Percentiles rank a stretch among this genome's conserved stretches.
phyloP scores from a whole-genome alignment of 2,329 filamentous ascomycete species.

The Clarireedia homoeocarpa region DNA sequence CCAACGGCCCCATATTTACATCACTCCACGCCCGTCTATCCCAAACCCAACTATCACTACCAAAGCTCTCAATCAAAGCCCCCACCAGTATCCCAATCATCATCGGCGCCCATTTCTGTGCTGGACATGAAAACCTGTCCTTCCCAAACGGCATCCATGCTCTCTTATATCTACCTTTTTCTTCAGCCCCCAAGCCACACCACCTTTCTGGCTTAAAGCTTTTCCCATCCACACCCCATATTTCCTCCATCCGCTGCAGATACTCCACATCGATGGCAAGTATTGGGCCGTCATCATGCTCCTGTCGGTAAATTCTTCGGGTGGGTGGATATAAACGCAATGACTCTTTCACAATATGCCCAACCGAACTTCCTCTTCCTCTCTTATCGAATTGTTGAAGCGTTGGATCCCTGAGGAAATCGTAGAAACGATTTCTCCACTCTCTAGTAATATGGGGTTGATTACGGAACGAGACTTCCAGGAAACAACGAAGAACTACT shows the following conservation, averaged over 20 bases:
- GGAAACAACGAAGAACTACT: slow-evolving; percentile 10
- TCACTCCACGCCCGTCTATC: background rate
- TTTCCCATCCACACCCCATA: background rate
- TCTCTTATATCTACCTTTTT: background rate
- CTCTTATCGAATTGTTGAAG: background rate
- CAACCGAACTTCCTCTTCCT: background rate
- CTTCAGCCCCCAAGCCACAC: background rate
- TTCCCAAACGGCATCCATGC: slow-evolving; percentile 9
- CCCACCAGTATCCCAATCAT: slow-evolving; percentile 8
- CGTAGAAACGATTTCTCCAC: background rate
- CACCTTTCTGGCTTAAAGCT: slow-evolving; percentile 5
- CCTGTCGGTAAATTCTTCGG: slow-evolving; percentile 4
- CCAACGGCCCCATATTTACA: background rate
- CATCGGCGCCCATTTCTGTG: slow-evolving; percentile 1
- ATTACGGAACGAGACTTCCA: slow-evolving; percentile 1
- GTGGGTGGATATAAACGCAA: slow-evolving; percentile 7
- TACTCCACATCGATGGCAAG: slow-evolving; percentile 2
- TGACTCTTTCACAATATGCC: slow-evolving; percentile 1
- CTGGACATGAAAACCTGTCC: background rate
- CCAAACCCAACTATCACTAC: background rate
- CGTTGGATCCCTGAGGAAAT: background rate
- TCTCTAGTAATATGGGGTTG: background rate
- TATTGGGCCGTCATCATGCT: background rate
- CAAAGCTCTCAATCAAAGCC: background rate
- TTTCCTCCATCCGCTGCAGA: background rate